Base-by-base conservation (phyloP, 2,329 filamentous ascomycete genomes). In the Ceratocystis huliohia region DNA sequence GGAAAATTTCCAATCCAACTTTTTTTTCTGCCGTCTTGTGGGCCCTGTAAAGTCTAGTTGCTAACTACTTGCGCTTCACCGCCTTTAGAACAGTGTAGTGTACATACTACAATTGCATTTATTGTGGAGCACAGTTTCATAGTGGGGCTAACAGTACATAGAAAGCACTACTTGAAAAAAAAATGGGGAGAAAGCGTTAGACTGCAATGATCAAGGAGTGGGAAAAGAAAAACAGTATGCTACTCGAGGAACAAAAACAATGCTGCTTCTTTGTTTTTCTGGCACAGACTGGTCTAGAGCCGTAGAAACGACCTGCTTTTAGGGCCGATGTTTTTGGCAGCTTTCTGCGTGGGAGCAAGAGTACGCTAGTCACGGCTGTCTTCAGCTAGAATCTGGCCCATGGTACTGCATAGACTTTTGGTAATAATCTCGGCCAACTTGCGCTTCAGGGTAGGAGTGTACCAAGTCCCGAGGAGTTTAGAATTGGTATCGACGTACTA, bases 331-430 rank as follows among this genome's bases (percentile, higher is more conserved):
- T 17, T 30, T 20, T 56, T 30, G 25, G 15, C 53, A 33, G 8
- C 22, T 5, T 57, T 6, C 53, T 57, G 53, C 22, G 17, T 57
- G 15, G 53, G 22, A 30, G 0, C 10, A 28, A 57, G 53, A n/a
- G n/a, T 22, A 15, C 22, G 22, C 53, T 28, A 57, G 53, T 57
- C 22, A 25, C 30, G 13, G 25, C 53, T 30, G 67, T 91, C 88
- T 74, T 90, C 86, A 2, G 86, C 87, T 68, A 91, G 72, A 22
- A 85, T 86, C 87, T 87, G 91, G 0, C 87, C 87, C 79, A 91
- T 89, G 3, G 88, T 83, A 20, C 88, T 88, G 1, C 87, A 87
- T 0, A 91, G 73, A 0, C 76, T 74, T 72, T 81, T 79, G 33
- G 78, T 75, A 1, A 89, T 78, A 45, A 91, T 79, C 3, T 80